These are phyloP conservation scores for Suillus variegatus DNA, from an alignment of 768 basidiomycete species.

Conservation along the genomic window DNA sequence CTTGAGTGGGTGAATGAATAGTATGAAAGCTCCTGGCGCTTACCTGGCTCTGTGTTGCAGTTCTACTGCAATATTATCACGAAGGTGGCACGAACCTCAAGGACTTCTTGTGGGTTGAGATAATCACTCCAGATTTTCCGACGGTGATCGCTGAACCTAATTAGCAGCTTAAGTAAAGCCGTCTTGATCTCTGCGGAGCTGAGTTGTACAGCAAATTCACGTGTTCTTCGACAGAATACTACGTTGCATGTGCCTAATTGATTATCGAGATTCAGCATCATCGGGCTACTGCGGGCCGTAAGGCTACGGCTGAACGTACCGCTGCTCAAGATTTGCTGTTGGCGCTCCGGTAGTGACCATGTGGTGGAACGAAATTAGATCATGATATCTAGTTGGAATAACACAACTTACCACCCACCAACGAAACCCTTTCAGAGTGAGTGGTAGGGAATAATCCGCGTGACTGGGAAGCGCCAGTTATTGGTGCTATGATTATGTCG, in stretches of 20 bases:
- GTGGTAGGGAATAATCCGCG: not conserved
- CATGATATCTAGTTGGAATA: not conserved
- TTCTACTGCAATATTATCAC: not conserved
- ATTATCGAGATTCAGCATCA: not conserved
- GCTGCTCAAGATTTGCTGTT: not conserved
- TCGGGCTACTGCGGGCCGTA: not conserved
- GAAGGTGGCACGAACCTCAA: not conserved
- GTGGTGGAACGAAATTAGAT: not conserved
- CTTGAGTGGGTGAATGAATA: conserved; percentile 4
- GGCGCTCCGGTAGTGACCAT: not conserved
- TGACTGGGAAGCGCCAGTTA: not conserved
- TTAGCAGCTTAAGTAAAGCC: not conserved
- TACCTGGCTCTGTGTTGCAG: not conserved
- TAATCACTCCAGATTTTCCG: not conserved
- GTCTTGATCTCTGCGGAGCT: not conserved
- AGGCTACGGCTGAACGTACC: not conserved
- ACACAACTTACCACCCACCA: not conserved
- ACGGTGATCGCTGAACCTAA: not conserved
- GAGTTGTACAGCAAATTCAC: not conserved
- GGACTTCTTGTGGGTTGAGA: not conserved
- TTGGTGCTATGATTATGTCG: not conserved
- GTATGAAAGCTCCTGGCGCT: not conserved
- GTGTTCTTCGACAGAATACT: not conserved
- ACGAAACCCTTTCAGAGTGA: not conserved
- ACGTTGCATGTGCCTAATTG: not conserved